Percentiles rank a stretch among this genome's conserved stretches.
These are phyloP conservation scores for Entrophospora sp. DNA, from an alignment of 192 early-diverging fungal species.

Conservation along the genomic window DNA sequence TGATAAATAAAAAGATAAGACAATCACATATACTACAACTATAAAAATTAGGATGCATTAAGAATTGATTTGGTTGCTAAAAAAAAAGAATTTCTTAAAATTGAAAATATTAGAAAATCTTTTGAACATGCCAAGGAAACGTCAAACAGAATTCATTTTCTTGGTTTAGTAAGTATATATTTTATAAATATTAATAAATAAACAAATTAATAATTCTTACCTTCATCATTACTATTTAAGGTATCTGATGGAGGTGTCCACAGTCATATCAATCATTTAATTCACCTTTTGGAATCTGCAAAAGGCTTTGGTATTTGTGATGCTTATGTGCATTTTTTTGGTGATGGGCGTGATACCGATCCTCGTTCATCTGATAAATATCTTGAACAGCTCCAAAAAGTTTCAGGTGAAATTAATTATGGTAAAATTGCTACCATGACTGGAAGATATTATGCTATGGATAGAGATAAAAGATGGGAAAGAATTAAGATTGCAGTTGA, in stretches of 20 bases:
- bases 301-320: constrained; percentile 77
- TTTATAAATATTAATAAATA: neutral
- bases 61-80: constrained; percentile 90
- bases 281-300: constrained; percentile 73
- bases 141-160: constrained; percentile 85
- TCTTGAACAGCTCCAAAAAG: constrained; percentile 61
- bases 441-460: constrained; percentile 99
- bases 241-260: constrained; percentile 98
- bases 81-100: constrained; percentile 70
- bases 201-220: neutral
- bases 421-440: constrained; percentile 87
- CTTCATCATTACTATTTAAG: too few relatives aligned
- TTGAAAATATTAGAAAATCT: constrained; percentile 65
- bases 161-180: constrained; percentile 64
- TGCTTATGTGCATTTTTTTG: constrained; percentile 92
- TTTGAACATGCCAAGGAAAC: constrained; percentile 79
- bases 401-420: constrained; percentile 57
- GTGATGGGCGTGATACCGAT: constrained; percentile 94
- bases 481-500: constrained; percentile 92
- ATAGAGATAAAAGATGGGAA: constrained; percentile 99
- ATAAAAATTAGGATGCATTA: constrained; percentile 78
- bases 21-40: too few relatives aligned
- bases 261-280: constrained; percentile 87
- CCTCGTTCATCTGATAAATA: constrained; percentile 83
- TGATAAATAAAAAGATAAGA: too few relatives aligned